Conservation (phyloP, 805 yeast species). For the Wickerhamomyces kurtzmanii region DNA sequence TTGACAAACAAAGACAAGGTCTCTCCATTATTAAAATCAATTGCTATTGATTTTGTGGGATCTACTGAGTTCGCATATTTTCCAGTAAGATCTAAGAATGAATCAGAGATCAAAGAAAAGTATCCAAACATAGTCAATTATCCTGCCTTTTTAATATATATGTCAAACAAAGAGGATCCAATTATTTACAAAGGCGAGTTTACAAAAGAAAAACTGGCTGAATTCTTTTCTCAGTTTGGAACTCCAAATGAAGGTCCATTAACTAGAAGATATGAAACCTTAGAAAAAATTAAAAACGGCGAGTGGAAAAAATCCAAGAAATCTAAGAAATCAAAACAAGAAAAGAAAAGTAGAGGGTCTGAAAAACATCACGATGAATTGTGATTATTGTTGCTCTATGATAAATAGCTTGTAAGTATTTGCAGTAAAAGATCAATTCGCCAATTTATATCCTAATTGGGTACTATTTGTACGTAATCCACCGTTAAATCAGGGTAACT, state of each 20-base stretch:
- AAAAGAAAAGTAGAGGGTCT: too few species aligned
- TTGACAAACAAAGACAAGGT: conserved; percentile 38
- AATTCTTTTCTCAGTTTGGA: conserved; percentile 11
- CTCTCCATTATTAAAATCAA: conserved; percentile 48
- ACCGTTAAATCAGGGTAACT: too few species aligned
- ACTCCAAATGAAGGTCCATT: conserved; percentile 22
- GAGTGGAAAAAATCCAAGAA: conserved; percentile 5
- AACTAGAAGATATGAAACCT: conserved; percentile 13
- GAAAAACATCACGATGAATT: conserved; percentile 14
- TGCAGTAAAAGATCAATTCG: too few species aligned
- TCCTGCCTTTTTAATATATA: too few species aligned
- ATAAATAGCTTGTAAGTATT: too few species aligned
- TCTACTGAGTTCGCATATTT: conserved; percentile 36
- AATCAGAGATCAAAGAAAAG: conserved; percentile 8
- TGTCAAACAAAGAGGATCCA: too few species aligned
- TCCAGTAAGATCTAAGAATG: conserved; percentile 17
- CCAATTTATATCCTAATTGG: too few species aligned
- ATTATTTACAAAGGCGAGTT: too few species aligned
- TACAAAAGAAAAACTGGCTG: conserved; percentile 14
- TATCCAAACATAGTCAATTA: conserved; percentile 2
- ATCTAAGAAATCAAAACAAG: too few species aligned
- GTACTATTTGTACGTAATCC: too few species aligned
- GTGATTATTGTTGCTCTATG: conserved; percentile 14
- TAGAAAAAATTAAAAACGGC: conserved; percentile 12
- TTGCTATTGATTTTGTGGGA: conserved; percentile 63